These are phyloP conservation scores for Kwoniella sp. DNA, from an alignment of 768 basidiomycete species.

Conservation along the genomic window DNA sequence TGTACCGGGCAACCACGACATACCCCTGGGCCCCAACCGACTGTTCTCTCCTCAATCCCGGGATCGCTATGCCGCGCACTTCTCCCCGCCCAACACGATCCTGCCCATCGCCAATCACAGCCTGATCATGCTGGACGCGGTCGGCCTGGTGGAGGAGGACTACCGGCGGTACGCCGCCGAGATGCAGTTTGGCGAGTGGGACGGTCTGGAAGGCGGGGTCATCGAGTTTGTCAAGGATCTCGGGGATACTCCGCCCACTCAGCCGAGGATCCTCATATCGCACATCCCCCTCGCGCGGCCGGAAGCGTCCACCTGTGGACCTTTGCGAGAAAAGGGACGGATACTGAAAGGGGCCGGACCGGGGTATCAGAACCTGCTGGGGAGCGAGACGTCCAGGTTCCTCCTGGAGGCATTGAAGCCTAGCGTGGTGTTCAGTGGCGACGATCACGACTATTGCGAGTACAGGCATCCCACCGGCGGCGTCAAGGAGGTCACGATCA, in stretches of 20 bases:
- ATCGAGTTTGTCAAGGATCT: slow-evolving; percentile 50
- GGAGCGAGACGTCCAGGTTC: slow-evolving; percentile 62
- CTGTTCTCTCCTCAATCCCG: slow-evolving; percentile 55
- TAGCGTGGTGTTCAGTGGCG: slow-evolving; percentile 73
- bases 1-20: slow-evolving; percentile 88
- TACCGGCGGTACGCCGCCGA: slow-evolving; percentile 48
- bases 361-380: slow-evolving; percentile 77
- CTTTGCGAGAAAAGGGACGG: slow-evolving; percentile 64
- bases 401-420: slow-evolving; percentile 65
- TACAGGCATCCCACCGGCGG: slow-evolving; percentile 56
- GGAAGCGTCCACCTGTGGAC: slow-evolving; percentile 67
- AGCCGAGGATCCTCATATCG: slow-evolving; percentile 68
- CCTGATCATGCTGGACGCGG: slow-evolving; percentile 45
- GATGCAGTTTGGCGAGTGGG: slow-evolving; percentile 53
- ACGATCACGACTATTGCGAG: slow-evolving; percentile 95
- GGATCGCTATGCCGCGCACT: slow-evolving; percentile 66
- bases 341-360: slow-evolving; percentile 70
- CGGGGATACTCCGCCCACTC: slow-evolving; percentile 38
- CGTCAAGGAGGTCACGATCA: slow-evolving; percentile 77
- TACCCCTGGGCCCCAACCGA: slow-evolving; percentile 57
- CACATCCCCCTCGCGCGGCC: slow-evolving; percentile 86
- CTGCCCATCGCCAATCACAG: slow-evolving; percentile 57
- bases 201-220: slow-evolving; percentile 48
- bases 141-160: slow-evolving; percentile 49
- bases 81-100: slow-evolving; percentile 66